Conservation (phyloP, 768 basidiomycete genomes). For the Boletus vinaceobasis region DNA sequence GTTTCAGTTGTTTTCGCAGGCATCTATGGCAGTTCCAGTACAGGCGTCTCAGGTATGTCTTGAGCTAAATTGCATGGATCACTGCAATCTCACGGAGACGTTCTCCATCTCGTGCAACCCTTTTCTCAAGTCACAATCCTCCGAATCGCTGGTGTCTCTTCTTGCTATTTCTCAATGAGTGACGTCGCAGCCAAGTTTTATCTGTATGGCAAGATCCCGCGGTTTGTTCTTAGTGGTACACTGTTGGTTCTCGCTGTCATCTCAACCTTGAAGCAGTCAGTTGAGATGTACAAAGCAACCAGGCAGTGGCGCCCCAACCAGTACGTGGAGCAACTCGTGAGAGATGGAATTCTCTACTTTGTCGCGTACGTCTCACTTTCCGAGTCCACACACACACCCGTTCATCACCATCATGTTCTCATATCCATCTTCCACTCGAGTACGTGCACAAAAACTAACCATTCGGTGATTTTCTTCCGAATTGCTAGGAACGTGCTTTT, state of each 20-base stretch:
- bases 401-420: not conserved
- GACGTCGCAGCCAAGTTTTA: accelerated
- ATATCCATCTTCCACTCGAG: not conserved
- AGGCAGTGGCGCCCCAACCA: no score
- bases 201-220: not conserved
- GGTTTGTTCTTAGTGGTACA: no score
- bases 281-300: no score
- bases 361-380: no score
- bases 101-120: no score
- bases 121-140: not conserved
- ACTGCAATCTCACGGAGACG: not conserved
- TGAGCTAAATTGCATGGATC: not conserved
- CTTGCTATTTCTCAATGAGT: not conserved
- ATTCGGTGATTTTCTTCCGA: not conserved
- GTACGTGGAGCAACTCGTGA: no score
- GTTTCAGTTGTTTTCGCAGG: not conserved
- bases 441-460: not conserved
- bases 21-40: not conserved
- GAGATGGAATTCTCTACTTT: no score
- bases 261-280: no score
- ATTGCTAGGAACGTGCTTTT: not conserved
- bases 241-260: no score
- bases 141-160: not conserved
- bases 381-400: not conserved
- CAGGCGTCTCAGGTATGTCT: not conserved